A percentile compares a stretch with the other conserved stretches of the same genome.
Conservation (phyloP, 2,329 filamentous ascomycete species). For the Aschersonia sp. region DNA sequence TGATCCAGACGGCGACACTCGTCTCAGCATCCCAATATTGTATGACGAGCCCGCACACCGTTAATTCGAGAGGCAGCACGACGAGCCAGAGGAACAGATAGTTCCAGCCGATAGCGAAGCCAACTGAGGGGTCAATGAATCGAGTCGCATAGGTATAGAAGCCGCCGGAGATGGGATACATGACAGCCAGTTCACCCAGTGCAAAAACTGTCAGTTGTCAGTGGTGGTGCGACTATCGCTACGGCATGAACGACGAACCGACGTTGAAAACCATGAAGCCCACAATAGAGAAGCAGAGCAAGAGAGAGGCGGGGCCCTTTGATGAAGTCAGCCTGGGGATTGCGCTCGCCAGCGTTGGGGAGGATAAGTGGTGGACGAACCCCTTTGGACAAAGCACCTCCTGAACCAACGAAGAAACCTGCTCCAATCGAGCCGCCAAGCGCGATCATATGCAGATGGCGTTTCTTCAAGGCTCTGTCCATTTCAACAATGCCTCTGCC, state of each 20-base stretch:
- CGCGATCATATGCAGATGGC: slow-evolving; percentile 48
- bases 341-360: neutral
- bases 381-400: slow-evolving; percentile 35
- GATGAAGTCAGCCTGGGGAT: neutral
- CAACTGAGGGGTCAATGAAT: slow-evolving; percentile 48
- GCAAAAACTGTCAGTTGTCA: slow-evolving; percentile 30
- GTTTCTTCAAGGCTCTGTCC: slow-evolving; percentile 35
- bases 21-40: slow-evolving; percentile 33
- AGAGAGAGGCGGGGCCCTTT: slow-evolving; percentile 24
- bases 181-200: slow-evolving; percentile 45
- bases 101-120: slow-evolving; percentile 35
- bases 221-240: no score
- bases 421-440: slow-evolving; percentile 48
- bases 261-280: slow-evolving; percentile 36
- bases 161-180: slow-evolving; percentile 47
- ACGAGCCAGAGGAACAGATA: slow-evolving; percentile 34
- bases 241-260: slow-evolving; percentile 9
- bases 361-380: slow-evolving; percentile 16
- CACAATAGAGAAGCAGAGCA: slow-evolving; percentile 39
- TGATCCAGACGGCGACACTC: slow-evolving; percentile 36
- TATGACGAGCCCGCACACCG: slow-evolving; percentile 35
- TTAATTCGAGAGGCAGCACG: slow-evolving; percentile 34
- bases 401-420: slow-evolving; percentile 48
- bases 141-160: slow-evolving; percentile 48
- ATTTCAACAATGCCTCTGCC: slow-evolving; percentile 19